Base-by-base conservation (phyloP, 2,329 filamentous ascomycete species). In the Cryphonectria carpinicola region DNA sequence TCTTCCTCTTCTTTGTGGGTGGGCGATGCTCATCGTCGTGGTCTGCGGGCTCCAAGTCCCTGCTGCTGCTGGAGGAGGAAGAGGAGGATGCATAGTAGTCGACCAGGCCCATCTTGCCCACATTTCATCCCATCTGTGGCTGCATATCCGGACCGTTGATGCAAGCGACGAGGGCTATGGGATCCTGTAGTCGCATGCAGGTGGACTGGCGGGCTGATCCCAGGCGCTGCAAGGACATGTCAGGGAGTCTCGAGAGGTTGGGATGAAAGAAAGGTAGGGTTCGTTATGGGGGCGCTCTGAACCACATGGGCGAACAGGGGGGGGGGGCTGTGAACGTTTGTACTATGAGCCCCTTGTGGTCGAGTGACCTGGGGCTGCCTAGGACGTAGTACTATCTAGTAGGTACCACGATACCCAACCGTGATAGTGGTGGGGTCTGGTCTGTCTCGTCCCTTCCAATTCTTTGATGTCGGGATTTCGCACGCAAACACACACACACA, bases 31-130 rank as follows among this genome's bases (percentile, higher is more conserved):
- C 66, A 19, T 71, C 56, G 35, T 66, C 67, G n/a, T 17, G 14
- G 49, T 11, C 28, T 13, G 41, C 70, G 28, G 69, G 39, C 37
- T 66, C 73, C 43, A 74, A 67, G 52, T 72, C 74, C 32, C 37
- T 63, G 19, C n/a, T 39, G 60, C 14, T 37, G 28, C 35, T 32
- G 35, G 60, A 62, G 60, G 60, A 37, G 10, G 61, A 62, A 2
- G 76, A 71, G n/a, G 74, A 76, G 37, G 78, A 77, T 46, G 79
- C 37, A 6, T 64, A 78, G 75, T 83, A 84, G 74, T 84, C 81
- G 70, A 84, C 82, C 17, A 84, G 76, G 25, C 76, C 77, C 81
- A 82, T 79, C 61, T 76, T 63, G 69, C 19, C 17, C 11, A 19
- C n/a, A 37, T 25, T 43, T 39, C 25, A 66, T 49, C 43, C 35